These are phyloP conservation scores for Lipomyces sp. DNA, from an alignment of 805 yeast genomes.

Conservation along the genomic window DNA sequence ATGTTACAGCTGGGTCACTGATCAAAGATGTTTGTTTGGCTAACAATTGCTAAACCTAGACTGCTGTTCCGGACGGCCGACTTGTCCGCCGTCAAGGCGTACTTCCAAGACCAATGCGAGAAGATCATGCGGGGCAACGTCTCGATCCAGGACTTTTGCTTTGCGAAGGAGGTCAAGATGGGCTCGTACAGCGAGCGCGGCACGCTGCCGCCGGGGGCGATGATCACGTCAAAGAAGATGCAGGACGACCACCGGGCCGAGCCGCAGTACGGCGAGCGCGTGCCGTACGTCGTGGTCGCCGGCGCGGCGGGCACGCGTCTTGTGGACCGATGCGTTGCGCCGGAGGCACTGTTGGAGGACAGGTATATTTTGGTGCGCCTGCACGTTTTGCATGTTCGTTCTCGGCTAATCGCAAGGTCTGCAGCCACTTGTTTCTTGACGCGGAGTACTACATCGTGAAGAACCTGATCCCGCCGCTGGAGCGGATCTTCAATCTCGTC, in stretches of 20 bases:
- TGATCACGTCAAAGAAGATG: slow-evolving; percentile 62
- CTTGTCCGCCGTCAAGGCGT: slow-evolving; percentile 64
- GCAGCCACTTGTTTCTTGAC: slow-evolving; percentile 52
- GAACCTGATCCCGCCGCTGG: slow-evolving; percentile 85
- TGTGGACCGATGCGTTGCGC: slow-evolving; percentile 75
- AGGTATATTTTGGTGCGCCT: slow-evolving; percentile 26
- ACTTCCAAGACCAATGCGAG: slow-evolving; percentile 61
- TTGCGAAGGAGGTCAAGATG: slow-evolving; percentile 82
- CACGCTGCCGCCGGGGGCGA: slow-evolving; percentile 88
- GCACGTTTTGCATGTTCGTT: too few relatives aligned
- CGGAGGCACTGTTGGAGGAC: slow-evolving; percentile 60
- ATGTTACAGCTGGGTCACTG: too few relatives aligned
- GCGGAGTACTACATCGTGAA: slow-evolving; percentile 80
- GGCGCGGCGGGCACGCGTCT: slow-evolving; percentile 56
- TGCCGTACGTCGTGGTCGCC: slow-evolving; percentile 76
- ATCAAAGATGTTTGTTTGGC: too few relatives aligned
- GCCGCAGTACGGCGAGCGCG: slow-evolving; percentile 86
- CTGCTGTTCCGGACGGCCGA: slow-evolving; percentile 70
- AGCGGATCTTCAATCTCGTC: slow-evolving; percentile 71
- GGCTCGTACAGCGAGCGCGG: slow-evolving; percentile 72
- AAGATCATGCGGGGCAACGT: slow-evolving; percentile 63
- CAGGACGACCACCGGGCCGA: slow-evolving; percentile 65
- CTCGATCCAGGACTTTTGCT: slow-evolving; percentile 78
- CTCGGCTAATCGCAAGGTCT: too few relatives aligned
- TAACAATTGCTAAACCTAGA: slow-evolving; percentile 32